Evolutionary conservation across 1,139 yeast species (phyloP).

Genomic region (Debaryomyces nepalensis): DNA sequence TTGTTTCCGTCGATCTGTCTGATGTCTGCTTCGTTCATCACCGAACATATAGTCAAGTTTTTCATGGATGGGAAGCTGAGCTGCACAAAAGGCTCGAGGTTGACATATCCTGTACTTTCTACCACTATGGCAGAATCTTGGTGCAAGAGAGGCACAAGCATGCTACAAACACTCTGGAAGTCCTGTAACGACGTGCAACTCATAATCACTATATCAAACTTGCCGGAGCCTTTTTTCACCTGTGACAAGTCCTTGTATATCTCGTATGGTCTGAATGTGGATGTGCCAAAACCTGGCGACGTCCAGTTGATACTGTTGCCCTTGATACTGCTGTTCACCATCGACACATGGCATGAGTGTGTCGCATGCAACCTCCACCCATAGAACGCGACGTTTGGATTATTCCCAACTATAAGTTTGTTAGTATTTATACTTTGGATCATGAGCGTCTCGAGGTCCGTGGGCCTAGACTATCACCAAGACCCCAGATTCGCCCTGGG

Average conservation of each 20-base stretch:
- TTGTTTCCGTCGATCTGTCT: constrained; percentile 38
- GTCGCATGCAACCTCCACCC: constrained; percentile 53
- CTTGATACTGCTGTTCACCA: constrained; percentile 32
- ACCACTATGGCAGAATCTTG: constrained; percentile 55
- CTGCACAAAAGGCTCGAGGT: constrained; percentile 68
- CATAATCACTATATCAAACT: constrained; percentile 42
- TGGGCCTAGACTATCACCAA: not conserved
- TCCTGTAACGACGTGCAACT: constrained; percentile 48
- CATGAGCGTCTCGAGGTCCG: not conserved
- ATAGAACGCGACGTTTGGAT: constrained; percentile 55
- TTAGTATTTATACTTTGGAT: constrained; percentile 19
- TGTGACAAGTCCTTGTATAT: constrained; percentile 24
- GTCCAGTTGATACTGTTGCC: constrained; percentile 12
- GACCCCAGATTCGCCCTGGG: not conserved
- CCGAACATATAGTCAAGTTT: constrained; percentile 53
- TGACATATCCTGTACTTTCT: constrained; percentile 73
- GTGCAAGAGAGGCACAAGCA: constrained; percentile 32
- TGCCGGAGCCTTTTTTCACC: constrained; percentile 21
- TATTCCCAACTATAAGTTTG: constrained; percentile 42
- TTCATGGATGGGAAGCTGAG: constrained; percentile 37
- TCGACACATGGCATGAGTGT: constrained; percentile 39
- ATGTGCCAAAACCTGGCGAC: constrained; percentile 25
- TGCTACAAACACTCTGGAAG: constrained; percentile 38
- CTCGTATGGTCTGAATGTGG: constrained; percentile 28
- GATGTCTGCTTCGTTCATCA: constrained; percentile 69